Evolutionary conservation across 371 early-diverging fungal species (phyloP), one percentile per base, ranked within the genome.

Genomic region (Haplosporangium sp.): DNA sequence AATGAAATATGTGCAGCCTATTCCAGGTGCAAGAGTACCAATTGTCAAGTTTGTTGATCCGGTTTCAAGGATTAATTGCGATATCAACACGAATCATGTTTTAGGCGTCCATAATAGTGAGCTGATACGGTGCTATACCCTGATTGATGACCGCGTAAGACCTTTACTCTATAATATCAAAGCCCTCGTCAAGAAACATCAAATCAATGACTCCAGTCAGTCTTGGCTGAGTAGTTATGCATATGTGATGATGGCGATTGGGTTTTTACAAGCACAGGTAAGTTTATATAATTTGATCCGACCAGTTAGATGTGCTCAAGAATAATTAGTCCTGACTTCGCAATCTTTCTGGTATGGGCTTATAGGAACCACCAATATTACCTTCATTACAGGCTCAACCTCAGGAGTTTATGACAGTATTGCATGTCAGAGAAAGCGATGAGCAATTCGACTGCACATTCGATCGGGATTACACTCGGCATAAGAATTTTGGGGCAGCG

Each of bases 31-130:
- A 27, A 63, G 72, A 15, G 82, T 81, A 1, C 82, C 82, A 11
- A 81, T 75, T 45, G 82, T 81, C 61, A 81, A 81, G 42, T 81
- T 81, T 61, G 63, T 69, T 37, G 82, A 81, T 6, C 76, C 82
- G 6, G 3, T 7, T 0, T 44, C 76, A 11, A 64, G 37, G 19
- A 81, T 75, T 61, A 71, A 72, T 3, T 74, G 75, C 82, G 96
- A 96, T 72, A 86, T 95, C 53, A 94, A 94, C 73, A 90, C 92
- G 35, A 93, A 93, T 76, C 92, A 91, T 71, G 87, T 90, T 3
- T 69, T 94, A 15, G 95, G 94, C 0, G 75, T 93, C 37, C 86
- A 90, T 38, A 96, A 96, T 72, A 93, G 94, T 6, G 71, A 83
- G 66, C 85, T 96, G 83, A 90, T 96, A 20, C 84, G 86, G 47